A percentile compares a stretch with the other conserved stretches of the same genome.
These are phyloP conservation scores for Vitis hybrid DNA, from an alignment of 177 flowering plant genomes.

Conservation along the genomic window DNA sequence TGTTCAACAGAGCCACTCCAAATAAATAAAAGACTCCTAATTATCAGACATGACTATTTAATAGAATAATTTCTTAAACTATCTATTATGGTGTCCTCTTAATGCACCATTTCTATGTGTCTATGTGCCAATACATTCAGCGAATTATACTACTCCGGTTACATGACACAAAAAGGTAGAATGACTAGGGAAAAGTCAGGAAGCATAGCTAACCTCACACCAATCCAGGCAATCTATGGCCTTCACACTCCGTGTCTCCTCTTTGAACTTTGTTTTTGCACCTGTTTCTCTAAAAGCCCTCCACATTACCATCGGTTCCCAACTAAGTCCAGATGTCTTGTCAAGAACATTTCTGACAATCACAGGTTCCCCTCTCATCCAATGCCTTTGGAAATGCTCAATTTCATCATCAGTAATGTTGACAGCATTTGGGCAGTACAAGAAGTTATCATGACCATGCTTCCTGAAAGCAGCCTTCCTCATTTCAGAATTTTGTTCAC, in stretches of 20 bases:
- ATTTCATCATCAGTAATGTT: conserved; percentile 36
- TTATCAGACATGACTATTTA: no score
- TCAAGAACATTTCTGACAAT: conserved; percentile 66
- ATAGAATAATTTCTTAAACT: no score
- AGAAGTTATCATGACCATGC: conserved; percentile 49
- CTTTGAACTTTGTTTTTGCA: conserved; percentile 36
- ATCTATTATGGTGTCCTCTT: no score
- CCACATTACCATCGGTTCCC: conserved; percentile 96
- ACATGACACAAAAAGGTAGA: not conserved
- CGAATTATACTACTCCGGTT: no score
- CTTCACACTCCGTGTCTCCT: conserved; percentile 50
- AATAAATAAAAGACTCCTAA: no score
- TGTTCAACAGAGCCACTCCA: no score
- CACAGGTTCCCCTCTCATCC: conserved; percentile 79
- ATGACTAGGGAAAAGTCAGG: not conserved
- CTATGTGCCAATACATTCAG: no score
- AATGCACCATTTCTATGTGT: no score
- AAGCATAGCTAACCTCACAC: conserved; percentile 56
- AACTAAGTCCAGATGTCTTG: conserved; percentile 66
- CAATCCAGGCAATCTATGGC: conserved; percentile 83
- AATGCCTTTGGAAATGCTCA: conserved; percentile 78
- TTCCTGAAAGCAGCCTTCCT: conserved; percentile 63
- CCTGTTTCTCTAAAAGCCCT: conserved; percentile 47
- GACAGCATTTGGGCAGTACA: conserved; percentile 64
- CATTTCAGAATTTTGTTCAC: conserved; percentile 20